A percentile compares a stretch with the other conserved stretches of the same genome.
Evolutionary conservation across 2,329 filamentous ascomycete species (phyloP).

Genomic region (Alternaria arbusti): DNA sequence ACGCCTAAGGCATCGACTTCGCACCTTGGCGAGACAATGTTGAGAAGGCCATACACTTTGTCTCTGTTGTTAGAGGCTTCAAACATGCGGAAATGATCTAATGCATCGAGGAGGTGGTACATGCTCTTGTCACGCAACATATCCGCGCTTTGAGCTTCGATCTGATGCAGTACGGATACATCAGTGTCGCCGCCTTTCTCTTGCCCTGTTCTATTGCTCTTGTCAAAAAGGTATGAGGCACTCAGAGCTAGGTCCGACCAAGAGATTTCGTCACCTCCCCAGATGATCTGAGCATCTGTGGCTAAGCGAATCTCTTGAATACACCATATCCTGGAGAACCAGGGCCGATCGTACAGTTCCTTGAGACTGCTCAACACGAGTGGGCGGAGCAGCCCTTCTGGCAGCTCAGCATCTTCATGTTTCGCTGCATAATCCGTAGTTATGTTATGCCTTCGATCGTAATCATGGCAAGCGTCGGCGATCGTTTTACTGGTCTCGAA

Average conservation of each 20-base stretch:
- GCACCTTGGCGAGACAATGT: neutral
- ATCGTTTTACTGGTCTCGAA: neutral
- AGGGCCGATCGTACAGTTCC: neutral
- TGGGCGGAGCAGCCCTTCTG: neutral
- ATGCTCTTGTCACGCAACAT: neutral
- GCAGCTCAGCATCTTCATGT: neutral
- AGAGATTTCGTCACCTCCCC: slow-evolving; percentile 1
- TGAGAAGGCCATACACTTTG: slow-evolving; percentile 13
- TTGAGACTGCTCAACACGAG: neutral
- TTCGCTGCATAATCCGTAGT: neutral
- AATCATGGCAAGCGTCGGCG: neutral
- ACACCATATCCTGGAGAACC: slow-evolving; percentile 16
- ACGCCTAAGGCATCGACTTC: neutral
- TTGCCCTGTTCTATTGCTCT: neutral
- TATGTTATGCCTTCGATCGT: neutral
- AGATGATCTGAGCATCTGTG: neutral
- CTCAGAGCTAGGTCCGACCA: neutral
- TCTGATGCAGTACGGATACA: neutral
- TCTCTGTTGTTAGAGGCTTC: slow-evolving; percentile 6
- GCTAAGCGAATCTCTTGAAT: slow-evolving; percentile 13
- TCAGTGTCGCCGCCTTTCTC: neutral
- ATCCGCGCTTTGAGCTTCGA: neutral
- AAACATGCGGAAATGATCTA: neutral
- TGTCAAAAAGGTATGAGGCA: neutral
- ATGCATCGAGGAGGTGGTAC: neutral